These are phyloP conservation scores for Candida sanyaensis DNA, from an alignment of 1,139 yeast genomes.

Conservation along the genomic window DNA sequence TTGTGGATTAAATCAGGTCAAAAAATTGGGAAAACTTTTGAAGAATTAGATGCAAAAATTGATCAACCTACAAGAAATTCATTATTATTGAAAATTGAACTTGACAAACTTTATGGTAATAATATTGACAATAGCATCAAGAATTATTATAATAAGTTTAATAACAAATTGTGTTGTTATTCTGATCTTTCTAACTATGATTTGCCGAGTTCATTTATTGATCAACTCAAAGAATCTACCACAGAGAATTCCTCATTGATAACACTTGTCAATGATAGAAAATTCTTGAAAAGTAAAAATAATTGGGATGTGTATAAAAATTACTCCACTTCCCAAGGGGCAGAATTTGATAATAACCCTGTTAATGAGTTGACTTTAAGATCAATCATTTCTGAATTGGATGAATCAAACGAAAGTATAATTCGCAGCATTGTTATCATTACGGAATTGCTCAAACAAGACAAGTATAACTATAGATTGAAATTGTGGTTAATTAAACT, in stretches of 20 bases:
- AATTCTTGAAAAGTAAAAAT: conserved; percentile 30
- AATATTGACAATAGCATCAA: conserved; percentile 26
- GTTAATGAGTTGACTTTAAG: conserved; percentile 66
- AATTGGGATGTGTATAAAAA: conserved; percentile 38
- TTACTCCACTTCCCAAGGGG: conserved; percentile 11
- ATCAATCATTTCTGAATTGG: conserved; percentile 34
- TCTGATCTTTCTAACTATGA: conserved; percentile 52
- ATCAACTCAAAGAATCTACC: conserved; percentile 13
- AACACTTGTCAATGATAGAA: conserved; percentile 51
- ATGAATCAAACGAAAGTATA: conserved; percentile 14
- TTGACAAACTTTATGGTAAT: conserved; percentile 26
- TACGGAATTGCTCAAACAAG: conserved; percentile 49
- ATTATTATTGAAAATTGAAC: conserved; percentile 53
- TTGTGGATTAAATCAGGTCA: conserved; percentile 47
- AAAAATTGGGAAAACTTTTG: conserved; percentile 26
- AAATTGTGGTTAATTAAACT: conserved; percentile 71
- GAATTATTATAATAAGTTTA: conserved; percentile 45
- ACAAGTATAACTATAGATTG: conserved; percentile 66
- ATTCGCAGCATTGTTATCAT: conserved; percentile 43
- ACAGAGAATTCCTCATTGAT: conserved; percentile 32
- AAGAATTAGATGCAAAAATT: conserved; percentile 26
- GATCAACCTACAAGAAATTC: conserved; percentile 53
- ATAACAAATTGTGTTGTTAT: conserved; percentile 60
- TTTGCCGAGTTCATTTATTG: conserved; percentile 14
- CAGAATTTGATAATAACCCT: conserved; percentile 25